phyloP scores from a whole-genome alignment of 73 alveolate species.

The Paramecium sonneborni region DNA sequence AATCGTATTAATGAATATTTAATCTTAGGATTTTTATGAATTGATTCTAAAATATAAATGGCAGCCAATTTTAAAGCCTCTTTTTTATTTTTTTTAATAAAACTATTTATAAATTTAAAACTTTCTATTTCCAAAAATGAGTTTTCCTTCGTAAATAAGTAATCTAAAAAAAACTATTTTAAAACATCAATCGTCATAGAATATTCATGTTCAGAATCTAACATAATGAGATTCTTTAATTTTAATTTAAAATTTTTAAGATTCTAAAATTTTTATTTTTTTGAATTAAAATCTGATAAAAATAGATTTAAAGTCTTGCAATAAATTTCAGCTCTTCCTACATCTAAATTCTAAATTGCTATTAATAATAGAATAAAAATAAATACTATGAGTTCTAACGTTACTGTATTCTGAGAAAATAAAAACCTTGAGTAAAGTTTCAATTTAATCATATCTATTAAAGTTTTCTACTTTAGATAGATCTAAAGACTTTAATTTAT shows the following conservation, averaged over 20 bases:
- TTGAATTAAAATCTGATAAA: neutral
- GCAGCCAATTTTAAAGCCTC: constrained; percentile 8
- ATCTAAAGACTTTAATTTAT: neutral
- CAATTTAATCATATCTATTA: constrained; percentile 38
- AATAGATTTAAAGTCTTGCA: neutral
- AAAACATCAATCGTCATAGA: neutral
- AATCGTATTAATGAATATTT: neutral
- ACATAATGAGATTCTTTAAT: neutral
- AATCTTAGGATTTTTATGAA: neutral
- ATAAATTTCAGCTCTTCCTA: constrained; percentile 1
- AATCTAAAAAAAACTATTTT: neutral
- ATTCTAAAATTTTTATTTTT: neutral
- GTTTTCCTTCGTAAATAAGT: neutral
- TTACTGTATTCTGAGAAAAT: neutral
- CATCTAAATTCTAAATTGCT: constrained; percentile 14
- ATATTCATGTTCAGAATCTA: neutral
- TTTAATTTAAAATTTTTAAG: neutral
- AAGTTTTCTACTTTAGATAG: constrained; percentile 14
- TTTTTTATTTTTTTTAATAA: neutral
- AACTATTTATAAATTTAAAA: neutral
- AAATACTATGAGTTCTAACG: constrained; percentile 1
- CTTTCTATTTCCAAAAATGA: neutral
- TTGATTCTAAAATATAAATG: neutral
- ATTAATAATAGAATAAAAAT: neutral
- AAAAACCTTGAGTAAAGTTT: neutral